Conservation (phyloP, 768 basidiomycete species). For the Cyathus striatus region DNA sequence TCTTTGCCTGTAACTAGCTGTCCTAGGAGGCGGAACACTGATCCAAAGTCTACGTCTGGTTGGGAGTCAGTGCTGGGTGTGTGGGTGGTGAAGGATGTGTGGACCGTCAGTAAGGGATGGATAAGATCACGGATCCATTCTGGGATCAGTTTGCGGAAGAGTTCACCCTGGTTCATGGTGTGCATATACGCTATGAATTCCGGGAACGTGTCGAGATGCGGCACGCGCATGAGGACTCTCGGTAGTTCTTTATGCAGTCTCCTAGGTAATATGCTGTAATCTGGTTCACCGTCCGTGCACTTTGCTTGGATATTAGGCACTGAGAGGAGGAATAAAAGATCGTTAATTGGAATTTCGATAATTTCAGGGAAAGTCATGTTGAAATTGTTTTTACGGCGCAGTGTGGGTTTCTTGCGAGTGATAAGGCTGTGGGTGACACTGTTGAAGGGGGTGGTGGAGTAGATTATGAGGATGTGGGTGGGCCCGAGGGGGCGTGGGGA, state of each 20-base stretch:
- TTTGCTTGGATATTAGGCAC: slow-evolving; percentile 24
- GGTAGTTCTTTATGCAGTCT: slow-evolving; percentile 29
- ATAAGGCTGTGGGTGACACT: slow-evolving; percentile 2
- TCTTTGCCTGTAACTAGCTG: no score
- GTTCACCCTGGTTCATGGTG: slow-evolving; percentile 29
- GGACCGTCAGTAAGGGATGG: slow-evolving; percentile 20
- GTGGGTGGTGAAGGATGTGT: no score
- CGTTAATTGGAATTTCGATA: slow-evolving; percentile 31
- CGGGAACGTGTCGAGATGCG: slow-evolving; percentile 26
- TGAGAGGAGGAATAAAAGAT: slow-evolving; percentile 29
- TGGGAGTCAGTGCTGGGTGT: no score
- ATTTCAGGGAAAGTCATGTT: slow-evolving; percentile 10
- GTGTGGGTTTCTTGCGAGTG: slow-evolving; percentile 1
- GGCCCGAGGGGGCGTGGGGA: slow-evolving; percentile 30
- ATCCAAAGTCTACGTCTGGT: no score
- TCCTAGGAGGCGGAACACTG: no score
- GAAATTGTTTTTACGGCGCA: background rate
- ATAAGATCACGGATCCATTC: slow-evolving; percentile 32
- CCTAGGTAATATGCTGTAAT: slow-evolving; percentile 17
- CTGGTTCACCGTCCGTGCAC: background rate
- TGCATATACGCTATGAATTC: slow-evolving; percentile 31
- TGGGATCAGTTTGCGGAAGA: slow-evolving; percentile 29
- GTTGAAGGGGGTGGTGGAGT: slow-evolving; percentile 8
- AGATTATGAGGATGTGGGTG: slow-evolving; percentile 28
- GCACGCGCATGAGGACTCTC: slow-evolving; percentile 23